Conservation (phyloP, 2,329 filamentous ascomycete genomes). For the Calonectria leucothoes region DNA sequence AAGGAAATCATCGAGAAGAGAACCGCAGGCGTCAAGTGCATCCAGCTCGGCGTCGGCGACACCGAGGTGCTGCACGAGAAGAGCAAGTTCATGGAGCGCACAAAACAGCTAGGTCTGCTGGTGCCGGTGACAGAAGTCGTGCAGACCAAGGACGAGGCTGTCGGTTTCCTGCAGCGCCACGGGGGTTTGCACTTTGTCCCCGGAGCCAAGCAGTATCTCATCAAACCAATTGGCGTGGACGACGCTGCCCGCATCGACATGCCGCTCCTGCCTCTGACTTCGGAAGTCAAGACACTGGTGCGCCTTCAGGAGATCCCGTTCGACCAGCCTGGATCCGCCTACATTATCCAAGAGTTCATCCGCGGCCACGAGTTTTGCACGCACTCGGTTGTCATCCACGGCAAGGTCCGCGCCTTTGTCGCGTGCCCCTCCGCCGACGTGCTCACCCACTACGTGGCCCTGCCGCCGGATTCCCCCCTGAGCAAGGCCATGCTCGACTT, state of each 20-base stretch:
- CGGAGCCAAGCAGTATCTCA: constrained; percentile 63
- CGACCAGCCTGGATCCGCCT: constrained; percentile 53
- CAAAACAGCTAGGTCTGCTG: constrained; percentile 63
- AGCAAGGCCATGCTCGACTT: constrained; percentile 72
- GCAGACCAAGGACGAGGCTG: constrained; percentile 62
- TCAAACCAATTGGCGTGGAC: constrained; percentile 74
- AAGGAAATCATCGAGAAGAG: constrained; percentile 69
- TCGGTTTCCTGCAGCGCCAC: constrained; percentile 60
- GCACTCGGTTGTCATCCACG: constrained; percentile 74
- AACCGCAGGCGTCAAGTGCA: constrained; percentile 67
- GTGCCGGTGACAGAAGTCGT: constrained; percentile 66
- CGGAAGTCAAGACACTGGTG: constrained; percentile 65
- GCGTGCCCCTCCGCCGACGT: constrained; percentile 73
- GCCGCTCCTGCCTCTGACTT: constrained; percentile 71
- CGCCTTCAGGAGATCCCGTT: constrained; percentile 58
- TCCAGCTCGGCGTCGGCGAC: constrained; percentile 70
- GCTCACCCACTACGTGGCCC: constrained; percentile 73
- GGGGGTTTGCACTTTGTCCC: constrained; percentile 37
- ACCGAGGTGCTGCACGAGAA: constrained; percentile 73
- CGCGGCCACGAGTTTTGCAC: constrained; percentile 74
- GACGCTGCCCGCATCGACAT: constrained; percentile 70
- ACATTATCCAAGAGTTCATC: constrained; percentile 73
- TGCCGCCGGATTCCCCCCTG: constrained; percentile 66
- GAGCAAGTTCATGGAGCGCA: constrained; percentile 71
- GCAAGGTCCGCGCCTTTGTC: constrained; percentile 73